Conservation (phyloP, 345 rosid species). For the sweet orange (Citrus sinensis) region DVS_A1.0 CM039163.1:52047501-52048000, state of each 20-base stretch:
- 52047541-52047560: slow-evolving; percentile 47
- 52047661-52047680: slow-evolving; percentile 62
- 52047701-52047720: slow-evolving; percentile 61
- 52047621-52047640: slow-evolving; percentile 39
- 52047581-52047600: slow-evolving; percentile 68
- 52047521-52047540: slow-evolving; percentile 41
- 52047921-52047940: slow-evolving; percentile 55
- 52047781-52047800: slow-evolving; percentile 58
- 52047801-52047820: slow-evolving; percentile 65
- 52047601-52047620: slow-evolving; percentile 44
- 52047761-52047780: slow-evolving; percentile 58
- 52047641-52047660: slow-evolving; percentile 50
- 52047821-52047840: slow-evolving; percentile 50
- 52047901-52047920: slow-evolving; percentile 57
- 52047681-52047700: slow-evolving; percentile 54
- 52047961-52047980: slow-evolving; percentile 41
- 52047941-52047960: slow-evolving; percentile 58
- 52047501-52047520: slow-evolving; percentile 48
- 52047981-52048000: slow-evolving; percentile 65
- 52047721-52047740: slow-evolving; percentile 56
- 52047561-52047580: slow-evolving; percentile 63
- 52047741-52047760: slow-evolving; percentile 46
- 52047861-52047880: slow-evolving; percentile 54
- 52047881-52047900: slow-evolving; percentile 67
- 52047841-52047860: slow-evolving; percentile 54